Evolutionary conservation across 202 grass and related monocot species (phyloP), one percentile per base, ranked within the genome.

Genomic region (Setaria italica): DNA sequence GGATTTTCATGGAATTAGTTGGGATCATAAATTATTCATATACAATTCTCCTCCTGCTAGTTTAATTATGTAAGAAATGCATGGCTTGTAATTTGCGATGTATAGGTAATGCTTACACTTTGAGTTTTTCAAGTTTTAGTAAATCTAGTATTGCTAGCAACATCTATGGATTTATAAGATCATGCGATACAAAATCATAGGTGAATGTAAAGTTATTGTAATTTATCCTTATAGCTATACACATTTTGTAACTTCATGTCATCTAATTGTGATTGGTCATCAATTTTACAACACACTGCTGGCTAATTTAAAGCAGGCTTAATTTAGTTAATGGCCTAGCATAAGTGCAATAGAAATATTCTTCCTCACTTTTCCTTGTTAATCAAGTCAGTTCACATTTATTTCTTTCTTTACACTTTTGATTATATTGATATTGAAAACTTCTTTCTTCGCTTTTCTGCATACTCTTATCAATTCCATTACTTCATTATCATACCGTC

Each of bases 381-480:
- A 71, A 81, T 64, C 7, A 30, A 67, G 54, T 7, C 4, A 9
- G 42, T 70, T 70, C 5, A 34, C 33, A 51, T 57, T 15, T 62
- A 29, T 70, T 65, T 34, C 19, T 4, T 35, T 34, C 20, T 19
- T 85, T 57, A 7, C 47, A 57, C 4, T 85, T 86, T 80, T 25
- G 4, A 66, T 78, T 66, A 8, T 78, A 9, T 72, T 54, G 30
- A 41, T 72, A 17, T 7, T 35, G 11, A 84, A 74, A 59, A 33
- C 62, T 77, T 37, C 3, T 65, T 12, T 86, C 15, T 60, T 6
- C 5, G 72, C 56, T 80, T 85, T 58, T 80, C 0, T 86, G 17
- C 17, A 55, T 83, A 12, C n/a, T 80, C 30, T 76, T 55, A 67
- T 78, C 43, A 84, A 48, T 19, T 80, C 62, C 6, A 74, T 35